A percentile compares a stretch with the other conserved stretches of the same genome.
Conservation (phyloP, 306 rosid genomes). For the Elaeagnus macrophylla region DNA sequence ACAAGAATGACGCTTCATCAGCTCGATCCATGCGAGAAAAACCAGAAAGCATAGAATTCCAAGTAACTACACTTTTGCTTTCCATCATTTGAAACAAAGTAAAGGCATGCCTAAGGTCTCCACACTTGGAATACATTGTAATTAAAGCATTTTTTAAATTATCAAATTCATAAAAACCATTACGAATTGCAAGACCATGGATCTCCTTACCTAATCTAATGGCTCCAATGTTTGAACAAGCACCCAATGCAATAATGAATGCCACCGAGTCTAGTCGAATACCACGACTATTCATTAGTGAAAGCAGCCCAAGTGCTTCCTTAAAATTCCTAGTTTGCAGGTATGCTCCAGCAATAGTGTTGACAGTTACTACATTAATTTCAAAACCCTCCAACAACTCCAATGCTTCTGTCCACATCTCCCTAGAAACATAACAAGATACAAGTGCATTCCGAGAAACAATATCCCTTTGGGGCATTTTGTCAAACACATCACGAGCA, state of each 20-base stretch:
- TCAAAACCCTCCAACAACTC: slow-evolving; percentile 46
- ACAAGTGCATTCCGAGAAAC: slow-evolving; percentile 82
- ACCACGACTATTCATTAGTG: slow-evolving; percentile 48
- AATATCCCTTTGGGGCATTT: slow-evolving; percentile 54
- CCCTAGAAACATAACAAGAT: slow-evolving; percentile 56
- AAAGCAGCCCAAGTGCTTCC: slow-evolving; percentile 52
- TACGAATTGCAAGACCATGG: slow-evolving; percentile 60
- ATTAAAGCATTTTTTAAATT: slow-evolving; percentile 60
- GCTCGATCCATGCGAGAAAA: slow-evolving; percentile 49
- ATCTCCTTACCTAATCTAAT: slow-evolving; percentile 72
- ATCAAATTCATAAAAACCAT: slow-evolving; percentile 30
- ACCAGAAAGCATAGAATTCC: slow-evolving; percentile 89
- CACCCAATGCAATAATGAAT: slow-evolving; percentile 51
- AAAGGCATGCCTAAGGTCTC: slow-evolving; percentile 56
- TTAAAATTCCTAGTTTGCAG: slow-evolving; percentile 38
- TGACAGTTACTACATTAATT: slow-evolving; percentile 55
- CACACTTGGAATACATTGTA: slow-evolving; percentile 85
- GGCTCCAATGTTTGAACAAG: slow-evolving; percentile 65
- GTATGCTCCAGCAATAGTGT: slow-evolving; percentile 68
- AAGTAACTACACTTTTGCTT: slow-evolving; percentile 48
- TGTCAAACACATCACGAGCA: slow-evolving; percentile 61
- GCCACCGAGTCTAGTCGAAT: slow-evolving; percentile 55
- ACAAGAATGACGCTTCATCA: slow-evolving; percentile 63
- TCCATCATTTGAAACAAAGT: slow-evolving; percentile 38
- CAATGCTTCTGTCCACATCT: slow-evolving; percentile 67